A percentile compares a stretch with the other conserved stretches of the same genome.
Conservation (phyloP, 768 basidiomycete genomes). For the Trametes cinnabarina region DNA sequence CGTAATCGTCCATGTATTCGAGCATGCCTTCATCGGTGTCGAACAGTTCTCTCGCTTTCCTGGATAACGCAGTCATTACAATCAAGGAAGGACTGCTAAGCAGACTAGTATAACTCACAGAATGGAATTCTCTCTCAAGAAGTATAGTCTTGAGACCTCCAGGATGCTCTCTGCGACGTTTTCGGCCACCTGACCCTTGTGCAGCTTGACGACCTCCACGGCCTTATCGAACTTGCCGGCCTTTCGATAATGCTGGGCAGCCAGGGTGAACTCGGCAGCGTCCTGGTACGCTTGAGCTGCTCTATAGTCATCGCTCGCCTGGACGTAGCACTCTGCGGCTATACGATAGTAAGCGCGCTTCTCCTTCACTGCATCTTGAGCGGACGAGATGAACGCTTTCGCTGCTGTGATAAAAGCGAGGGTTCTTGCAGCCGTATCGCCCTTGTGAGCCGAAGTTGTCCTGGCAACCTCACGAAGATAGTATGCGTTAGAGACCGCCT, state of each 20-base stretch:
- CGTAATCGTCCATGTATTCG: conserved; percentile 55
- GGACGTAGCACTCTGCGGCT: conserved; percentile 26
- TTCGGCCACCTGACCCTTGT: conserved; percentile 33
- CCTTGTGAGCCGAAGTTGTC: conserved; percentile 23
- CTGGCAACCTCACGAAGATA: conserved; percentile 52
- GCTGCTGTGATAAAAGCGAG: conserved; percentile 46
- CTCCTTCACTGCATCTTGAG: conserved; percentile 29
- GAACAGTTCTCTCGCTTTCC: conserved; percentile 50
- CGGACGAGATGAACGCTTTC: conserved; percentile 47
- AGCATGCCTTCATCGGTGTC: conserved; percentile 48
- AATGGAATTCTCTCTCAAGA: conserved; percentile 35
- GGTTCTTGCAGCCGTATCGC: conserved; percentile 26
- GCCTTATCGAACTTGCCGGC: conserved; percentile 53
- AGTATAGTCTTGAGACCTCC: conserved; percentile 46
- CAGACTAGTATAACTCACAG: conserved; percentile 20
- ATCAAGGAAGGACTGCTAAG: neutral
- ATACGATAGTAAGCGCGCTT: conserved; percentile 26
- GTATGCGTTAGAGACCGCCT: conserved; percentile 50
- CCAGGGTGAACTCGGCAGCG: conserved; percentile 42
- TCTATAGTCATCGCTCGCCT: conserved; percentile 28
- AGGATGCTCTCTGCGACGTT: conserved; percentile 37
- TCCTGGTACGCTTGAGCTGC: conserved; percentile 47
- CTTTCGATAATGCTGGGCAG: conserved; percentile 50
- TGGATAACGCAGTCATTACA: conserved; percentile 26
- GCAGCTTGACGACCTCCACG: conserved; percentile 40